Evolutionary conservation across 2,329 filamentous ascomycete species (phyloP).

Genomic region (Plenodomus tracheiphilus): DNA sequence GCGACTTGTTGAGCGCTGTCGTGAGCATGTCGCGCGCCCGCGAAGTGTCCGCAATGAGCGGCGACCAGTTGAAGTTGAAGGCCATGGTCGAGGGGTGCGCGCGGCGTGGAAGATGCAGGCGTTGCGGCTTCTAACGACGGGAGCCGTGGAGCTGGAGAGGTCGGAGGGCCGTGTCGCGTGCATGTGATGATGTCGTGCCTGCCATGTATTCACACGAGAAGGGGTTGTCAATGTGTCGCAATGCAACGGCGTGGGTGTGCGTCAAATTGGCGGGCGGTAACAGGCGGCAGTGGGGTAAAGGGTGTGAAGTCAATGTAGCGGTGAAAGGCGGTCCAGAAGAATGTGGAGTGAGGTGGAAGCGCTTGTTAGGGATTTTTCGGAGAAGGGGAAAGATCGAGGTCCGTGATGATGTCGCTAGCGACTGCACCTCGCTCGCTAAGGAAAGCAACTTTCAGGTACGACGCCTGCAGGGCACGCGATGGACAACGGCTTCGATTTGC

Average conservation of each 20-base stretch:
- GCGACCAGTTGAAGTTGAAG: constrained; percentile 99
- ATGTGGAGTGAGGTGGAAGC: neutral
- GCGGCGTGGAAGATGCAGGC: constrained; percentile 6
- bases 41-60: constrained; percentile 90
- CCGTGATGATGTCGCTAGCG: neutral
- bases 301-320: neutral
- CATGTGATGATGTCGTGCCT: constrained; percentile 20
- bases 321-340: neutral
- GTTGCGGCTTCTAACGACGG: constrained; percentile 23
- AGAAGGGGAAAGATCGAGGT: neutral
- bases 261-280: neutral
- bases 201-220: constrained; percentile 37
- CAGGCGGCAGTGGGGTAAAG: neutral
- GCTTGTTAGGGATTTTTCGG: neutral
- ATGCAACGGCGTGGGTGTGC: constrained; percentile 1
- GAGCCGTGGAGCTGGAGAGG: constrained; percentile 5
- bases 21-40: constrained; percentile 93
- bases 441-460: neutral
- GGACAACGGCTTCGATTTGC: too few relatives aligned
- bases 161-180: constrained; percentile 38
- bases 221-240: constrained; percentile 14
- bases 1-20: constrained; percentile 93
- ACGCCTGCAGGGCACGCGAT: neutral
- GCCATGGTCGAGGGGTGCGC: constrained; percentile 67
- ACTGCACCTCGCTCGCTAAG: neutral